Conservation (phyloP, 2,329 filamentous ascomycete genomes). For the Sporothrix luriei region DNA sequence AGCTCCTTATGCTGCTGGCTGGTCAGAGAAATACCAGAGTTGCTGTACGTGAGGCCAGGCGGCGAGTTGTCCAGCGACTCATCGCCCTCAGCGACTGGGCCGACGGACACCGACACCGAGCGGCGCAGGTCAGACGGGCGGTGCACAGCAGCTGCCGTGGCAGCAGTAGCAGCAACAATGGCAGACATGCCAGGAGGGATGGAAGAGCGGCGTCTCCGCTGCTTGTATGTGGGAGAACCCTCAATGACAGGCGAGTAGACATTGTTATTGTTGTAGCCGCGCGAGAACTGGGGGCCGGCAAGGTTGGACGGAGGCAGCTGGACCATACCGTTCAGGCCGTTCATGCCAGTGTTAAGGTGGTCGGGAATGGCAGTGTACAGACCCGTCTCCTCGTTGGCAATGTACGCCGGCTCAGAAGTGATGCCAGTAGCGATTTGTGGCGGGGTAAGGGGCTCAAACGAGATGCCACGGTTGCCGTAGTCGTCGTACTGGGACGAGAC, state of each 20-base stretch:
- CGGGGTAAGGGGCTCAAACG: slow-evolving; percentile 94
- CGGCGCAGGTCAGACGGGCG: slow-evolving; percentile 87
- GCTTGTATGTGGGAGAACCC: slow-evolving; percentile 98
- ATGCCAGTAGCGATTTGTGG: slow-evolving; percentile 85
- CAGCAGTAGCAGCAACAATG: slow-evolving; percentile 64
- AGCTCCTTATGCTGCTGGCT: slow-evolving; percentile 75
- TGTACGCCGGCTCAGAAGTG: slow-evolving; percentile 88
- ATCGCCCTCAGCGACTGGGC: slow-evolving; percentile 77
- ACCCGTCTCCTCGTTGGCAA: slow-evolving; percentile 95
- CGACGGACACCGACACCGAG: slow-evolving; percentile 85
- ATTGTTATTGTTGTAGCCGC: slow-evolving; percentile 71
- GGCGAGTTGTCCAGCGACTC: slow-evolving; percentile 79
- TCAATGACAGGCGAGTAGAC: slow-evolving; percentile 90
- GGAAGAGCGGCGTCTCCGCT: slow-evolving; percentile 88
- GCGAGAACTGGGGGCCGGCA: slow-evolving; percentile 75
- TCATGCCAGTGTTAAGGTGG: slow-evolving; percentile 69
- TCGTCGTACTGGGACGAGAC: slow-evolving; percentile 99
- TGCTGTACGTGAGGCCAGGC: slow-evolving; percentile 72
- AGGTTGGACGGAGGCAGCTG: slow-evolving; percentile 86
- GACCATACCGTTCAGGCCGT: slow-evolving; percentile 83
- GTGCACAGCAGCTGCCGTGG: slow-evolving; percentile 55
- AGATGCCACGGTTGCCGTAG: slow-evolving; percentile 94
- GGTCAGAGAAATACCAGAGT: slow-evolving; percentile 64
- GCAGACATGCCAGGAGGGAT: slow-evolving; percentile 77
- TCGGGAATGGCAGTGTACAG: slow-evolving; percentile 95